phyloP scores from a whole-genome alignment of 371 early-diverging fungal genomes.

The Neoconidiobolus thromboides region DNA sequence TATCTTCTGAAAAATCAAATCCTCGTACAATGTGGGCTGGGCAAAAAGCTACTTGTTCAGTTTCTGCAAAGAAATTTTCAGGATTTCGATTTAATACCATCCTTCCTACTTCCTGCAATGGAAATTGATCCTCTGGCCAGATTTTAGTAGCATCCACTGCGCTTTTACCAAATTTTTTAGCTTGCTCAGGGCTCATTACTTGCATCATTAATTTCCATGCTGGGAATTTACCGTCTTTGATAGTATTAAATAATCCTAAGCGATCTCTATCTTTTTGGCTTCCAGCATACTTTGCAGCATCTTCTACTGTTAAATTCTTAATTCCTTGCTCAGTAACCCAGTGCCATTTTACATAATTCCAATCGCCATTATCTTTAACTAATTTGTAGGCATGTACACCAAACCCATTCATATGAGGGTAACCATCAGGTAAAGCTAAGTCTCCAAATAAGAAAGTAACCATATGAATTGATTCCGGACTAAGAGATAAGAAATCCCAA shows the following conservation, averaged over 20 bases:
- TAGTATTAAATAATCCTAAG: conserved; percentile 36
- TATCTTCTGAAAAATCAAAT: conserved; percentile 47
- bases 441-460: conserved; percentile 40
- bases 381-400: conserved; percentile 37
- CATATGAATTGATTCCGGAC: conserved; percentile 45
- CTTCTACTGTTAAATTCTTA: conserved; percentile 26
- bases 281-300: conserved; percentile 33
- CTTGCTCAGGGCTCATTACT: conserved; percentile 30
- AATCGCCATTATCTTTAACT: conserved; percentile 31
- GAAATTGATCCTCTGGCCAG: conserved; percentile 34
- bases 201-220: conserved; percentile 38
- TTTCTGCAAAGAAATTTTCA: conserved; percentile 64
- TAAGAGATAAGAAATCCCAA: conserved; percentile 44
- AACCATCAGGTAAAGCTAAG: conserved; percentile 40
- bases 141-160: conserved; percentile 48
- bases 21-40: conserved; percentile 56
- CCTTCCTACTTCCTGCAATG: conserved; percentile 43
- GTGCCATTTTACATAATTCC: conserved; percentile 47
- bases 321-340: conserved; percentile 46
- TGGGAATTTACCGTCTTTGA: conserved; percentile 33
- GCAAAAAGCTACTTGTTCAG: conserved; percentile 61
- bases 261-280: conserved; percentile 36
- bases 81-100: conserved; percentile 54
- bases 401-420: conserved; percentile 42
- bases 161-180: conserved; percentile 31